A percentile compares a stretch with the other conserved stretches of the same genome.
phyloP scores from a whole-genome alignment of 148 eudicot species.

The Persicaria tinctoria region DNA sequence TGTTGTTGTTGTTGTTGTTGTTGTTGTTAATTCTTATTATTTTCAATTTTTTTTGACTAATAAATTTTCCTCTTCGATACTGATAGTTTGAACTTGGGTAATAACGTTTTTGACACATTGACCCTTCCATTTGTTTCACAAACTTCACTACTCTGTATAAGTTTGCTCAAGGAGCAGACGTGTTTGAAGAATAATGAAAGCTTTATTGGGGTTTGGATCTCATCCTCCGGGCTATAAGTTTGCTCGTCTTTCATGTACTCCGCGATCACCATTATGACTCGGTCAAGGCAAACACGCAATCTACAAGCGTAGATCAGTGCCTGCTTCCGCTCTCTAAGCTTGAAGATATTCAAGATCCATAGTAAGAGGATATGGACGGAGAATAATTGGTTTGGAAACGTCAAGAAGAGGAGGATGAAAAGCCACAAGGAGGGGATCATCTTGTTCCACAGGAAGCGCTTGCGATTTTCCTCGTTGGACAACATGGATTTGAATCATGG shows the following conservation, averaged over 20 bases:
- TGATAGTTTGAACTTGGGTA: too few relatives aligned
- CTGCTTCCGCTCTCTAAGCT: slow-evolving; percentile 2
- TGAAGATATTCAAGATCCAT: neutral
- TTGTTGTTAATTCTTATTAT: too few relatives aligned
- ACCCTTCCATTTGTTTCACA: too few relatives aligned
- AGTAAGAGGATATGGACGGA: neutral
- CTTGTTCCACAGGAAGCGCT: neutral
- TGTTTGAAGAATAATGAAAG: too few relatives aligned
- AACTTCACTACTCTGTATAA: too few relatives aligned
- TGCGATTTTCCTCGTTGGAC: neutral
- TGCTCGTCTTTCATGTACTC: neutral
- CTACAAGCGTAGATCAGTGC: slow-evolving; percentile 1
- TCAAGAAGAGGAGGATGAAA: neutral
- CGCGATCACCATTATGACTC: neutral
- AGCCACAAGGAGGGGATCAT: neutral
- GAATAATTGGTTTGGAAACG: neutral
- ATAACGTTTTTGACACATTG: too few relatives aligned
- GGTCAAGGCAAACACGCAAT: neutral
- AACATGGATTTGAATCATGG: neutral
- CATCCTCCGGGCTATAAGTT: neutral
- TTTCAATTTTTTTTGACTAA: too few relatives aligned
- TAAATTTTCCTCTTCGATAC: too few relatives aligned
- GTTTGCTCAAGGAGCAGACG: too few relatives aligned
- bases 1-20: too few relatives aligned
- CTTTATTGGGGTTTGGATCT: neutral